Percentiles rank a stretch among this genome's conserved stretches.
Conservation (phyloP, 2,329 filamentous ascomycete species). For the Trichoderma arundinaceum region DNA sequence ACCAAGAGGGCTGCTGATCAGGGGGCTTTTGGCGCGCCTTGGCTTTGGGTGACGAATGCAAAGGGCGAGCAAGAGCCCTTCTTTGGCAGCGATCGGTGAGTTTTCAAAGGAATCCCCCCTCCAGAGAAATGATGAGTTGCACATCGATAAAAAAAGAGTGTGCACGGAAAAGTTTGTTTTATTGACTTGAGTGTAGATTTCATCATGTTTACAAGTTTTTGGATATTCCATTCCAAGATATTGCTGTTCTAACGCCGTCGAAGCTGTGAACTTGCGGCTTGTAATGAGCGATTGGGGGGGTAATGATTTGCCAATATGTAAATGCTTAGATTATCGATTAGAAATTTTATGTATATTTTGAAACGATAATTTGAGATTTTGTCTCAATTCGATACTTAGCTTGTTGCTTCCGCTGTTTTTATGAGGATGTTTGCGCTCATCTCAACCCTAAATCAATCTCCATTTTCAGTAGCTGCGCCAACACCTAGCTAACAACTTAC, state of each 20-base stretch:
- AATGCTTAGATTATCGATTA: background rate
- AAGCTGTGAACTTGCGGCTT: constrained; percentile 43
- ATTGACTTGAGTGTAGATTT: constrained; percentile 50
- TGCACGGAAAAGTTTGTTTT: background rate
- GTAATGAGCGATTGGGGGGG: background rate
- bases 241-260: constrained; percentile 47
- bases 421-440: too few relatives aligned
- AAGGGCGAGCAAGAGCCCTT: constrained; percentile 68
- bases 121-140: background rate
- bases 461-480: constrained; percentile 1
- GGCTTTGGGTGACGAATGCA: constrained; percentile 70
- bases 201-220: constrained; percentile 72
- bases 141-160: background rate
- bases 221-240: constrained; percentile 62
- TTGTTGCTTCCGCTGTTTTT: too few relatives aligned
- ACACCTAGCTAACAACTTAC: constrained; percentile 11
- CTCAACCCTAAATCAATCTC: too few relatives aligned
- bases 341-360: background rate
- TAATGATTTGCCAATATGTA: background rate
- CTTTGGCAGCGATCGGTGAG: constrained; percentile 74
- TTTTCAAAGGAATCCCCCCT: background rate
- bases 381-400: too few relatives aligned
- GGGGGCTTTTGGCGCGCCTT: constrained; percentile 79
- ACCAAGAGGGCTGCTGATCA: constrained; percentile 66
- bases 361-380: background rate